Evolutionary conservation across 2,329 filamentous ascomycete species (phyloP).

Genomic region (Clarireedia sp.): DNA sequence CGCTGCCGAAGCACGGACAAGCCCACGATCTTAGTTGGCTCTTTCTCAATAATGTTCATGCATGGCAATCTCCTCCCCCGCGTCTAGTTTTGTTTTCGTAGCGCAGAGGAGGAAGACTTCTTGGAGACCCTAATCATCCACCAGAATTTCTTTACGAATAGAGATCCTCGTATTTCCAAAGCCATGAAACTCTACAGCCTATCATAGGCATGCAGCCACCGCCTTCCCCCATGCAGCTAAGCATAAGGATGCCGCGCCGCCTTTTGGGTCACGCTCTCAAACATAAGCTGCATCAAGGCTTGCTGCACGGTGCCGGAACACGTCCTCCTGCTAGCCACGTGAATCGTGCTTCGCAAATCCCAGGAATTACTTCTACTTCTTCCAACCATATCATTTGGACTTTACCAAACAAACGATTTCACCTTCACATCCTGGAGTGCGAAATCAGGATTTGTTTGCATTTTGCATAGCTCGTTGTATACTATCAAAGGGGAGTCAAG

Average conservation of each 20-base stretch:
- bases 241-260: slow-evolving; percentile 1
- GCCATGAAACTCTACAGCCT: background rate
- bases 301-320: slow-evolving; percentile 7
- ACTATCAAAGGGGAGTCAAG: background rate
- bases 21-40: background rate
- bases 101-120: background rate
- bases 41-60: background rate
- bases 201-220: background rate
- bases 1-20: background rate
- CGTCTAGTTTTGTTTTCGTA: background rate
- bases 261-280: slow-evolving; percentile 6
- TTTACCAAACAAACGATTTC: background rate
- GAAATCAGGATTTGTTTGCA: background rate
- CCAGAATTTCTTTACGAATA: background rate
- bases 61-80: background rate
- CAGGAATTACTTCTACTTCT: background rate
- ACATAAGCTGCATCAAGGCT: slow-evolving; percentile 1
- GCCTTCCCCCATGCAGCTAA: slow-evolving; percentile 5
- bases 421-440: background rate
- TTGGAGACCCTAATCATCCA: background rate
- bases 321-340: slow-evolving; percentile 2
- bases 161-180: background rate
- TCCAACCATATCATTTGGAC: background rate
- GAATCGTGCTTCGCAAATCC: background rate
- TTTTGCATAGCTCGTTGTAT: background rate